Evolutionary conservation across 2,329 filamentous ascomycete genomes (phyloP), one percentile per base, ranked within the genome.

Genomic region (Stagonosporopsis chrysanthemi): DNA sequence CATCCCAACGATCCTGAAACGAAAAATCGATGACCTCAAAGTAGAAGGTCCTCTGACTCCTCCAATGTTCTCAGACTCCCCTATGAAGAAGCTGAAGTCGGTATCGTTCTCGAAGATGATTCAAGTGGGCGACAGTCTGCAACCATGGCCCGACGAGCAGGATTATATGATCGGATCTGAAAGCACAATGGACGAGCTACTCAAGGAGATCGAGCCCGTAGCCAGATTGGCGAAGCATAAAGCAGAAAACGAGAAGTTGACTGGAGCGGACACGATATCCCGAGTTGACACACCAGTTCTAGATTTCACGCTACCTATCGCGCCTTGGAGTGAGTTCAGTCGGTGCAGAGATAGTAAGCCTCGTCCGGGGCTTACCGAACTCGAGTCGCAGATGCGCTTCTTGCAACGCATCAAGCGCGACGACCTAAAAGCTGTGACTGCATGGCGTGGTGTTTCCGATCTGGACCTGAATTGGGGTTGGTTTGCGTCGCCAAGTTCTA

Each of bases 201-300:
- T 74, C 11, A 66, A 76, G 5, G 54, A 73, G 0, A 60, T 81
- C 3, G 67, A 68, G 29, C 72, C 77, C 15, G 54, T 77, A 14
- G 79, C 75, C 3, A 65, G 74, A 29, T 65, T 77, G 29, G 76
- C 71, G 3, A 69, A 76, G 3, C 56, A 65, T 14, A 68, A 63
- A 17, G 41, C 80, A 2, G 72, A 77, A n/a, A 74, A 78, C 31
- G 82, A 84, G 58, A 73, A 78, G 49, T 70, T 84, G 2, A 73
- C 74, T 8, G 79, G 79, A 56, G 72, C 77, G 11, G 81, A 83
- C 58, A 81, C 81, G 0, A 81, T 76, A 4, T 74, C 76, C 46
- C 77, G 83, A 36, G 77, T 84, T 1, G 64, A 77, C n/a, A 77
- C 85, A 4, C 83, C 83, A 0, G 26, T 71, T 0, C 68, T 86